Conservation (phyloP, 2,329 filamentous ascomycete genomes). For the Chaetomium sp. region DNA sequence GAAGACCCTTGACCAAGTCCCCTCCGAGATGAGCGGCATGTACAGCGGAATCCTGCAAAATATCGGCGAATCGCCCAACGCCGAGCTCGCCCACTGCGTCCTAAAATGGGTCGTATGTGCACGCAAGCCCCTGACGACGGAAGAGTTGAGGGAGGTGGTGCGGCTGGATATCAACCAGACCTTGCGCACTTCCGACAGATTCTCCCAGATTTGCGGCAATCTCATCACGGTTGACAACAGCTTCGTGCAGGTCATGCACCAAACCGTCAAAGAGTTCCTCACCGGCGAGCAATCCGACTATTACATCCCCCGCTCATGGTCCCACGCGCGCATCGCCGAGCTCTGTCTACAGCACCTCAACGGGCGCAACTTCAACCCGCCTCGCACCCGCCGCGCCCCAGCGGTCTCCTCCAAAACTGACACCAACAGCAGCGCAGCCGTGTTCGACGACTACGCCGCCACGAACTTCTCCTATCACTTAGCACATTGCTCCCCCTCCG, state of each 20-base stretch:
- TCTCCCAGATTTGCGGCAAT: slow-evolving; percentile 38
- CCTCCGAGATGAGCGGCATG: slow-evolving; percentile 34
- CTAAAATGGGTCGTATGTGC: slow-evolving; percentile 44
- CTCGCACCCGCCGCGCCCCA: slow-evolving; percentile 32
- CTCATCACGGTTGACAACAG: slow-evolving; percentile 42
- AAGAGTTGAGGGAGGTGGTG: slow-evolving; percentile 43
- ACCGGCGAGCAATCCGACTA: slow-evolving; percentile 31
- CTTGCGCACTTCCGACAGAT: slow-evolving; percentile 34
- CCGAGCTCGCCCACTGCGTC: slow-evolving; percentile 41
- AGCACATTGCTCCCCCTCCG: slow-evolving; percentile 32
- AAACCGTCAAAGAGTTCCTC: slow-evolving; percentile 43
- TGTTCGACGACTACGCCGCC: slow-evolving; percentile 38
- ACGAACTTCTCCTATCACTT: slow-evolving; percentile 43
- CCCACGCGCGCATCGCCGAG: slow-evolving; percentile 41
- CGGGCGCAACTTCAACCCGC: slow-evolving; percentile 42
- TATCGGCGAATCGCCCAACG: slow-evolving; percentile 33
- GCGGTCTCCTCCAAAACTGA: slow-evolving; percentile 15
- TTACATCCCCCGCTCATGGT: slow-evolving; percentile 27
- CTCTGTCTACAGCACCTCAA: slow-evolving; percentile 42
- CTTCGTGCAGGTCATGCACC: slow-evolving; percentile 43
- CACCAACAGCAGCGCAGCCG: slow-evolving; percentile 27
- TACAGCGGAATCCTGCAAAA: slow-evolving; percentile 32
- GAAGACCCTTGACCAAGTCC: slow-evolving; percentile 31
- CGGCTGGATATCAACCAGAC: slow-evolving; percentile 40
- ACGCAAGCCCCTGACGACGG: slow-evolving; percentile 39